Conservation (phyloP, 2,329 filamentous ascomycete species). For the Coniochaeta sp. region DNA sequence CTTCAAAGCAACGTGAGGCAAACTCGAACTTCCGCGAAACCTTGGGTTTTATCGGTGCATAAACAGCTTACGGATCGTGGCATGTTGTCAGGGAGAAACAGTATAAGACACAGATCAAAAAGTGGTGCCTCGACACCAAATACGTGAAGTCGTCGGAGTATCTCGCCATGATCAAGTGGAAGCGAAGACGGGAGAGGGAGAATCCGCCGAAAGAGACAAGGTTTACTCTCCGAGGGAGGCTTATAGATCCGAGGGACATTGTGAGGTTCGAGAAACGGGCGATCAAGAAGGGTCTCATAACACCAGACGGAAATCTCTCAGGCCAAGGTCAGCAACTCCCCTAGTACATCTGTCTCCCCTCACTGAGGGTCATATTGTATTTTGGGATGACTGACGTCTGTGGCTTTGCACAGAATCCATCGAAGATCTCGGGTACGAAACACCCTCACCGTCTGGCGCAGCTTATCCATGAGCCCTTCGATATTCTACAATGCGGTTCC, state of each 20-base stretch:
- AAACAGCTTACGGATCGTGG: background rate
- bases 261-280: constrained; percentile 20
- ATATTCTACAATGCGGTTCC: too few relatives aligned
- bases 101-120: constrained; percentile 25
- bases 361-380: background rate
- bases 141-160: constrained; percentile 25
- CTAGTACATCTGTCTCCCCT: background rate
- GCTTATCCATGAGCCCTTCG: background rate
- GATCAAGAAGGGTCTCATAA: constrained; percentile 16
- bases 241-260: constrained; percentile 20
- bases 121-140: constrained; percentile 25
- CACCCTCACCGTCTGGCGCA: constrained; percentile 8
- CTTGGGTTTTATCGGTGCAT: constrained; percentile 1
- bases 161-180: constrained; percentile 22
- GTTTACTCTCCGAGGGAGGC: constrained; percentile 19
- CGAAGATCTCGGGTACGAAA: constrained; percentile 13
- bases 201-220: constrained; percentile 17
- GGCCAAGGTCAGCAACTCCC: constrained; percentile 7
- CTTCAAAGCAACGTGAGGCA: constrained; percentile 23
- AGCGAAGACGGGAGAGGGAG: constrained; percentile 14
- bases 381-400: background rate
- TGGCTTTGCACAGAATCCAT: constrained; percentile 7
- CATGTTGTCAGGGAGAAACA: constrained; percentile 20
- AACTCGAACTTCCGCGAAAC: background rate
- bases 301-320: constrained; percentile 9